Conservation (phyloP, 768 basidiomycete species). For the Phylloporus arenicola region DNA sequence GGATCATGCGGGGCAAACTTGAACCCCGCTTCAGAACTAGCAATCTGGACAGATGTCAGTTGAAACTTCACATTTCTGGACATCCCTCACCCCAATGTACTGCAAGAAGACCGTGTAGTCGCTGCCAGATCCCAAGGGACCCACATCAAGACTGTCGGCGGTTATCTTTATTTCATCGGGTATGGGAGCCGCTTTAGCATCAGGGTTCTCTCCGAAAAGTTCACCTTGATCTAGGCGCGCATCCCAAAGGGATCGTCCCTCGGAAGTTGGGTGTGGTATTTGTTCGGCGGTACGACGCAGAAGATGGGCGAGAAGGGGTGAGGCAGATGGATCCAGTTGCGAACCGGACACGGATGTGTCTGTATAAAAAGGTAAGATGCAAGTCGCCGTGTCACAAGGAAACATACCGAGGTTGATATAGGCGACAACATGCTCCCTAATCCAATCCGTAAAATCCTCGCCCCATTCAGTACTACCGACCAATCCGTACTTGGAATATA, state of each 20-base stretch:
- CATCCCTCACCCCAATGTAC: conserved; percentile 53
- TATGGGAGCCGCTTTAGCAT: conserved; percentile 24
- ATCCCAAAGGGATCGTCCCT: conserved; percentile 72
- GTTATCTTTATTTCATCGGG: conserved; percentile 21
- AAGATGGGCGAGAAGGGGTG: conserved; percentile 80
- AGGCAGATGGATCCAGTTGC: conserved; percentile 47
- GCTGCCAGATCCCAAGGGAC: conserved; percentile 73
- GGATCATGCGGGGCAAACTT: conserved; percentile 42
- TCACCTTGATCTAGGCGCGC: conserved; percentile 51
- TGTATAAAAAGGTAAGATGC: conserved; percentile 30
- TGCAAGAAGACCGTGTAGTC: conserved; percentile 94
- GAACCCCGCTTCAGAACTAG: conserved; percentile 34
- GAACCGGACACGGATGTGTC: conserved; percentile 55
- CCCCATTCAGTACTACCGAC: conserved; percentile 91
- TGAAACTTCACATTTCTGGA: background rate
- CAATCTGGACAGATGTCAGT: conserved; percentile 21
- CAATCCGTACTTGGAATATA: conserved; percentile 50
- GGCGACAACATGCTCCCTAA: conserved; percentile 73
- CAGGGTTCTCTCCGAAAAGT: conserved; percentile 33
- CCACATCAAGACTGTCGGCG: conserved; percentile 38
- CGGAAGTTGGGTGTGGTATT: conserved; percentile 66
- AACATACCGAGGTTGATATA: conserved; percentile 73
- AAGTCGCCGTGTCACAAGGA: conserved; percentile 24
- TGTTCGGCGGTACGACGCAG: conserved; percentile 62
- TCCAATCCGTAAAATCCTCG: conserved; percentile 84